Evolutionary conservation across 2,329 filamentous ascomycete species (phyloP).

Genomic region (Botrytis byssoidea): DNA sequence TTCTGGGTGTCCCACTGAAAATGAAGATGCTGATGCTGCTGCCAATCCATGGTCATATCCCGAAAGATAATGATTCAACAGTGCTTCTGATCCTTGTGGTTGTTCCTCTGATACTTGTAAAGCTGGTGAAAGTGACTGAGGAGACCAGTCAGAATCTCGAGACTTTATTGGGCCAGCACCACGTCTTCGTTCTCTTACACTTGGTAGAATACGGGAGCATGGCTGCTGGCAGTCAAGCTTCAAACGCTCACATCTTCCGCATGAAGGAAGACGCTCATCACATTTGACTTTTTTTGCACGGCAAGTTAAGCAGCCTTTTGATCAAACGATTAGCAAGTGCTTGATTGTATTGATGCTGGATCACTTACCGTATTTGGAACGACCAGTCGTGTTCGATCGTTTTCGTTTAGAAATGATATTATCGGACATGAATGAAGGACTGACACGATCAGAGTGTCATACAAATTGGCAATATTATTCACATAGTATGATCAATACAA

Average conservation of each 20-base stretch:
- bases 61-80: background rate
- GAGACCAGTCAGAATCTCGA: conserved; percentile 38
- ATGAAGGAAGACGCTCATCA: conserved; percentile 15
- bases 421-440: background rate
- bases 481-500: background rate
- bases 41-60: background rate
- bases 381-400: background rate
- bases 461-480: background rate
- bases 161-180: conserved; percentile 30
- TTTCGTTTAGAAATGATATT: background rate
- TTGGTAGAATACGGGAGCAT: conserved; percentile 32
- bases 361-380: conserved; percentile 14
- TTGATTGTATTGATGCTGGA: background rate
- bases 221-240: conserved; percentile 27
- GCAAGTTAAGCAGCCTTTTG: conserved; percentile 22
- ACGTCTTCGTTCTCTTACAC: conserved; percentile 37
- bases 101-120: background rate
- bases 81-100: background rate
- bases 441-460: background rate
- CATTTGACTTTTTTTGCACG: conserved; percentile 23
- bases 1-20: background rate
- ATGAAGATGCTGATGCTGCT: background rate
- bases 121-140: conserved; percentile 25
- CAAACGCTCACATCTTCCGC: conserved; percentile 26
- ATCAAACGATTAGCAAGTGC: background rate